Evolutionary conservation across 768 basidiomycete genomes (phyloP), one percentile per base, ranked within the genome.

Genomic region (Serendipita sp.): DNA sequence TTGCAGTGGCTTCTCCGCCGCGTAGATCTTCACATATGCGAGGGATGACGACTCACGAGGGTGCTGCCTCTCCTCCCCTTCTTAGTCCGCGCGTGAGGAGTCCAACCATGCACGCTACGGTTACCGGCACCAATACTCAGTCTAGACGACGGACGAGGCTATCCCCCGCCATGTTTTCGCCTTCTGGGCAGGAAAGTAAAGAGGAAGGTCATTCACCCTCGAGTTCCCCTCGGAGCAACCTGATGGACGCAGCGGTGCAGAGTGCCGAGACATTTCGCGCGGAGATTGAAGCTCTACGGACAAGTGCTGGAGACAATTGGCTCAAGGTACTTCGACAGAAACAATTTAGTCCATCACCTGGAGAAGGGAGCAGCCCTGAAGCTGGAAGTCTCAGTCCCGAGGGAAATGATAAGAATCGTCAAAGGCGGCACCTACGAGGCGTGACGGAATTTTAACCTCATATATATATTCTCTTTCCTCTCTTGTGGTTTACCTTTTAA

Each of bases 281-380:
- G 18, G 55, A 60, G 55, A 60, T 60, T 33, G 55, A 60, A 37
- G 55, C 55, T 8, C 18, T 60, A n/a, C 55, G 55, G 18, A 34
- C 55, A 11, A 60, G 55, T 60, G 55, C 55, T n/a, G 27, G 27
- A 4, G 55, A 60, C 34, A 60, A 60, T 37, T 60, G 55, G 55
- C 55, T 60, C 55, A 60, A 60, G 55, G 55, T 60, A 29, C 55
- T 60, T 29, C n/a, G 55, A 8, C 55, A 60, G 55, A 60, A 60
- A 29, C 18, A 60, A 0, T 60, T 60, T 0, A 31, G 48, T 0
- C 40, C 40, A 5, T 8, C 48, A 23, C 31, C 48, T 52, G 55
- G 55, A 60, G 55, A 60, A n/a, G 33, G 55, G 16, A 37, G 55
- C 31, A 34, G 29, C 16, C 31, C 55, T 8, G 16, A 34, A 5